A percentile compares a stretch with the other conserved stretches of the same genome.
Conservation (phyloP, 208 protist genomes). For the Borovskyia barvae region DNA sequence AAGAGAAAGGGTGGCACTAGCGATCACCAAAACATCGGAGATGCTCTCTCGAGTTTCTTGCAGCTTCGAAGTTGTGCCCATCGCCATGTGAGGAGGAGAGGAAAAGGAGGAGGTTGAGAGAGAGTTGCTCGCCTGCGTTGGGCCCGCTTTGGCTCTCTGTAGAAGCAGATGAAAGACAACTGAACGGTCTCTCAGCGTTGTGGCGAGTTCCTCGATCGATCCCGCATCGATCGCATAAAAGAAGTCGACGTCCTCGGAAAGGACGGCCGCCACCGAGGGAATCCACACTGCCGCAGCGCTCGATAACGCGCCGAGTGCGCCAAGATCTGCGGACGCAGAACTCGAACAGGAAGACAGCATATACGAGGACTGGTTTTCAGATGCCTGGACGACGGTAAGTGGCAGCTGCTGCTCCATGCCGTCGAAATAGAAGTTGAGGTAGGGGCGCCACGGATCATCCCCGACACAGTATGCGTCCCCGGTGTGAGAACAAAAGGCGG, state of each 20-base stretch:
- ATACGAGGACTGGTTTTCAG: too few species aligned
- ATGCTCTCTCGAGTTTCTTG: not conserved
- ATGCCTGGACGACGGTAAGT: slow-evolving; percentile 5
- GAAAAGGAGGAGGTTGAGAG: not conserved
- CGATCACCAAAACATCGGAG: slow-evolving; percentile 20
- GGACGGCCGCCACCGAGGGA: not conserved
- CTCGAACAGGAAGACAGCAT: too few species aligned
- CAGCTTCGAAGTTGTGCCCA: not conserved
- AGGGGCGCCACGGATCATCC: not conserved
- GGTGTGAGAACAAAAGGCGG: too few species aligned
- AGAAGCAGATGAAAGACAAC: slow-evolving; percentile 29
- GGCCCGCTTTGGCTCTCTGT: not conserved
- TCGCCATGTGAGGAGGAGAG: not conserved
- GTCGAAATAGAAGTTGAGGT: slow-evolving; percentile 25
- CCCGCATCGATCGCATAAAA: slow-evolving; percentile 20
- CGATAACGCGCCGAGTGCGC: not conserved
- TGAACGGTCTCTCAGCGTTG: slow-evolving; percentile 11
- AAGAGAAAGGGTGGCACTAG: slow-evolving; percentile 29
- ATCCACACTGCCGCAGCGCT: not conserved
- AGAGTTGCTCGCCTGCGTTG: not conserved
- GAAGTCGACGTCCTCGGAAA: not conserved
- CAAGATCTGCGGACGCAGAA: too few species aligned
- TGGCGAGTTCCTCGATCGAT: not conserved
- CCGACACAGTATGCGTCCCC: not conserved
- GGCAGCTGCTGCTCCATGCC: slow-evolving; percentile 26